These are phyloP conservation scores for Rosa multiflora DNA, from an alignment of 306 rosid genomes.

Conservation along the genomic window DNA sequence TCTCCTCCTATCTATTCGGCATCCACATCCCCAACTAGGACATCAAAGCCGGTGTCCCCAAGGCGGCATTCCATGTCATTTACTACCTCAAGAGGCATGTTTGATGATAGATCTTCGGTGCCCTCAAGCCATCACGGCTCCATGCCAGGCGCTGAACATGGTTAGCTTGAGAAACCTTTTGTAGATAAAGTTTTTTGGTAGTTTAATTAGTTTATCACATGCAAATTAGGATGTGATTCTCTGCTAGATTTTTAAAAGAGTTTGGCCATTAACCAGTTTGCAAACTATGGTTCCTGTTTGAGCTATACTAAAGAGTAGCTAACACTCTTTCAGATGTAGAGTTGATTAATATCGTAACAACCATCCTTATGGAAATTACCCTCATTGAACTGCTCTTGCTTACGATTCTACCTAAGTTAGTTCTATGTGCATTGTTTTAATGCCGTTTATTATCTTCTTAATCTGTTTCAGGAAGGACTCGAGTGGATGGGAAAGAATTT, in stretches of 20 bases:
- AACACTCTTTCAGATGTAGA: background rate
- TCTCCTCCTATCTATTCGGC: conserved; percentile 77
- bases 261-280: background rate
- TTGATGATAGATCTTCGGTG: conserved; percentile 55
- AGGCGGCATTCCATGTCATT: conserved; percentile 71
- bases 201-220: background rate
- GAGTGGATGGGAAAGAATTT: conserved; percentile 93
- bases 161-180: conserved; percentile 38
- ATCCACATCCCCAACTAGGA: conserved; percentile 72
- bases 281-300: background rate
- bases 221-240: background rate
- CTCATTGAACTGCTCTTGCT: no score
- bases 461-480: conserved; percentile 60
- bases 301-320: background rate
- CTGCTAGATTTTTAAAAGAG: background rate
- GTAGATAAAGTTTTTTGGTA: background rate
- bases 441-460: conserved; percentile 3
- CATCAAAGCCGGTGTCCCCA: conserved; percentile 80
- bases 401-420: background rate
- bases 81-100: conserved; percentile 62
- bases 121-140: conserved; percentile 42
- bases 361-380: background rate
- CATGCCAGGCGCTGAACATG: conserved; percentile 54
- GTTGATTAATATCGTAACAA: background rate
- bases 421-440: background rate